phyloP scores from a whole-genome alignment of 2,329 filamentous ascomycete genomes.

The Aspergillus clavatus region DNA sequence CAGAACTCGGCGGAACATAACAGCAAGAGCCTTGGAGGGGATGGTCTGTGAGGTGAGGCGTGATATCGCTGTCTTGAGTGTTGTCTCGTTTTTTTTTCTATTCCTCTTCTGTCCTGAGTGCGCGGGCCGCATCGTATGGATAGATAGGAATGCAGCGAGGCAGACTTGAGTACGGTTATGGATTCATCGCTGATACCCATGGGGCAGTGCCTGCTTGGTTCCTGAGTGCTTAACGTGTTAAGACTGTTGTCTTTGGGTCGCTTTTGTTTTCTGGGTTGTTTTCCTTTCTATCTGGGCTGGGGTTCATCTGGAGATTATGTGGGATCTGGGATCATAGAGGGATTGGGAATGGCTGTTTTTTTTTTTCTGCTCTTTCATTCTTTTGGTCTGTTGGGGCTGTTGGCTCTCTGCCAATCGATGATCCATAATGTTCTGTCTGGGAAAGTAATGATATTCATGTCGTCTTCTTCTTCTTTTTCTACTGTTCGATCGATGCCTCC shows the following conservation, averaged over 20 bases:
- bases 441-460: constrained; percentile 2
- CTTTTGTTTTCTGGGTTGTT: background rate
- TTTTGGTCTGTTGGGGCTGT: constrained; percentile 8
- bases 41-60: background rate
- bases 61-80: no score
- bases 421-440: constrained; percentile 3
- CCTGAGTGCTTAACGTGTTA: background rate
- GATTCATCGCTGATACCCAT: background rate
- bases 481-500: no score
- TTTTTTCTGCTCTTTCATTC: no score
- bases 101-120: no score
- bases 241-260: background rate
- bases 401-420: no score
- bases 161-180: no score
- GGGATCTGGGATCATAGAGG: background rate
- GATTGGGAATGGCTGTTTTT: background rate
- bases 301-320: background rate
- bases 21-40: background rate
- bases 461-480: no score
- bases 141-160: no score
- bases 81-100: background rate
- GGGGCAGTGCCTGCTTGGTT: background rate
- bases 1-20: constrained; percentile 28
- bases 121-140: background rate
- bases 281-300: constrained; percentile 1